Evolutionary conservation across 2,329 filamentous ascomycete genomes (phyloP).

Genomic region (Fusarium sp.): DNA sequence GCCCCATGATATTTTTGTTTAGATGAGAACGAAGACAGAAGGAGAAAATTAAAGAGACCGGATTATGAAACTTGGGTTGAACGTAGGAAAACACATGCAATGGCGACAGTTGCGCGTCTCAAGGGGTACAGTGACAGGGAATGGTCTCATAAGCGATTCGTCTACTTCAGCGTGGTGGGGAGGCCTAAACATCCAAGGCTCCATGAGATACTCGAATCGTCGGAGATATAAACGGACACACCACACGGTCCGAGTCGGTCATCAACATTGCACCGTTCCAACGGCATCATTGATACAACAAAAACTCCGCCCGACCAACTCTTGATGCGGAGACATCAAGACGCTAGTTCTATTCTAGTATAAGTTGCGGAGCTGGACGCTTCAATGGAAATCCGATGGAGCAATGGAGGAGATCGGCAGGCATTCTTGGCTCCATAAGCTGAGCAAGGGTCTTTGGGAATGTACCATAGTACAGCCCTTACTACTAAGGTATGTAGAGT

Average conservation of each 20-base stretch:
- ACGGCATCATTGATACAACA: constrained; percentile 24
- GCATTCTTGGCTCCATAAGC: background rate
- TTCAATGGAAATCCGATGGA: background rate
- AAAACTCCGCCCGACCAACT: constrained; percentile 21
- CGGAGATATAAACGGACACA: constrained; percentile 26
- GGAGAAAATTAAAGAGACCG: background rate
- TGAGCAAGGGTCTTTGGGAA: background rate
- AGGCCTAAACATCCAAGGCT: background rate
- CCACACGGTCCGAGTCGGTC: constrained; percentile 21
- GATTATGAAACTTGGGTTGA: constrained; percentile 3
- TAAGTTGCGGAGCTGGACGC: constrained; percentile 13
- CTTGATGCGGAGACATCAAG: background rate
- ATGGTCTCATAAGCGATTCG: constrained; percentile 36
- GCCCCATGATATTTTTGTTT: constrained; percentile 25
- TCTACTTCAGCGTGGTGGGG: constrained; percentile 27
- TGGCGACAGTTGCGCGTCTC: constrained; percentile 22
- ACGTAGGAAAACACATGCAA: constrained; percentile 6
- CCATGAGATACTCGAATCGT: constrained; percentile 19
- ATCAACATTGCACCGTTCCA: constrained; percentile 32
- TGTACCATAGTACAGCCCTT: background rate
- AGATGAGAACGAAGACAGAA: background rate
- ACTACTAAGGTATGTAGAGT: background rate
- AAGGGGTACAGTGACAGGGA: constrained; percentile 31
- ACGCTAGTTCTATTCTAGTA: constrained; percentile 27
- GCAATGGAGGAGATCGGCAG: background rate